Evolutionary conservation across 1,139 yeast genomes (phyloP), one percentile per base, ranked within the genome.

Genomic region (Groenewaldozyma sp.): DNA sequence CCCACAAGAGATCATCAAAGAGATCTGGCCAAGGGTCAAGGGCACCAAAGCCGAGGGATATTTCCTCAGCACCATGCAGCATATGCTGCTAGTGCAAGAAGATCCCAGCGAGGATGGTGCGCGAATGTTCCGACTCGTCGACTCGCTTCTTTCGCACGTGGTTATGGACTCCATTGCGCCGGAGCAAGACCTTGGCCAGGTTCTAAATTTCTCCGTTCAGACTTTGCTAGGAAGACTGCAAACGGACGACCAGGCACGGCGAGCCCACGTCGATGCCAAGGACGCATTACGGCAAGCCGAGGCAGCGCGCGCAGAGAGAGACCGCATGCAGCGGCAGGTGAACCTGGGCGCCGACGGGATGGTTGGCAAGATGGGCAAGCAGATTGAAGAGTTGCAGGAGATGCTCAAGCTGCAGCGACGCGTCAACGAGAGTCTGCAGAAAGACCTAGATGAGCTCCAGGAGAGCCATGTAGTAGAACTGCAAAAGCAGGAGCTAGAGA

Each of bases 231-330:
- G 86, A 39, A 73, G 87, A n/a, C 71, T 88, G 59, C 80, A 80
- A 50, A 84, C 95, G 0, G 98, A 91, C 60, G 95, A 87, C 45
- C 82, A 82, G 59, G 95, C 95, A 17, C 69, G 82, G 40, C 71
- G 80, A 43, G 94, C 95, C 0, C 67, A 82, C 40, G 62, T 72
- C 35, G 96, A 88, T 49, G 78, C 81, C 14, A 78, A 78, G 48
- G 78, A 73, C 22, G 72, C 80, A 34, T 74, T 74, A 35, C 78
- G 75, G 51, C 68, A 72, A 32, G 82, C 84, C 0, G 94, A 82
- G 51, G 87, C 82, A 52, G 83, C 94, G 5, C 72, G 76, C 31
- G 93, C 94, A 1, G 96, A 88, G 57, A 71, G 93, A 41, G 95
- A 86, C 52, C 79, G 78, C 35, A 70, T 88, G 63, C 73, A 80